These are phyloP conservation scores for Penicillium salamii DNA, from an alignment of 495 filamentous ascomycete species.

Conservation along the genomic window DNA sequence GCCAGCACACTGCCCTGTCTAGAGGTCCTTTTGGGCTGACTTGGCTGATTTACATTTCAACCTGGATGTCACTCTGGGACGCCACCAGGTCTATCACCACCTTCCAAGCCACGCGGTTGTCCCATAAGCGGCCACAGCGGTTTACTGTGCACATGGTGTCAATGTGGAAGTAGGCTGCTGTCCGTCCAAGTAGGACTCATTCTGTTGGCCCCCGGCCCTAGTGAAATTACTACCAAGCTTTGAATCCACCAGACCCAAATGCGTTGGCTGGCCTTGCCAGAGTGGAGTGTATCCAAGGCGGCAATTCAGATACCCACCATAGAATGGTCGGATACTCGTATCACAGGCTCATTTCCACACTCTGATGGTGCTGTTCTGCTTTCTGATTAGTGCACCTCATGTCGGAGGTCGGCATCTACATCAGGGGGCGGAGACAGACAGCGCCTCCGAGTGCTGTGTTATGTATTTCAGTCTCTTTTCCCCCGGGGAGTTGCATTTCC, in stretches of 20 bases:
- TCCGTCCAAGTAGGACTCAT: no score
- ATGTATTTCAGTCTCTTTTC: neutral
- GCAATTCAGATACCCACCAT: neutral
- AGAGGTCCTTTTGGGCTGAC: neutral
- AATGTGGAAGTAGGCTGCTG: neutral
- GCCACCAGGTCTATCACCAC: neutral
- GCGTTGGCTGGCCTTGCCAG: neutral
- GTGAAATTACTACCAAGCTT: conserved; percentile 1
- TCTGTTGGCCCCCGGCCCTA: neutral
- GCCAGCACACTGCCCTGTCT: neutral
- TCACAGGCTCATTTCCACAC: conserved; percentile 7
- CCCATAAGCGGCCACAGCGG: neutral
- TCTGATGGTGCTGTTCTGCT: neutral
- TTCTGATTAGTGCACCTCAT: conserved; percentile 6
- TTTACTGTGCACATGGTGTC: neutral
- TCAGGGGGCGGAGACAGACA: conserved; percentile 1
- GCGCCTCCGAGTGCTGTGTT: neutral
- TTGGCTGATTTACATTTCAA: neutral
- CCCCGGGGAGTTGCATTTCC: neutral
- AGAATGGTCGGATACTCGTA: neutral
- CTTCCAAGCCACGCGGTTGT: neutral
- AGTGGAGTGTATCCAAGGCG: neutral
- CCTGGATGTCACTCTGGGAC: neutral
- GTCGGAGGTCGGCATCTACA: conserved; percentile 7
- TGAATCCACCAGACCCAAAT: neutral